Evolutionary conservation across 352 stramenopile species (phyloP), one percentile per base, ranked within the genome.

Genomic region (Thraustochytrium striatum): DNA sequence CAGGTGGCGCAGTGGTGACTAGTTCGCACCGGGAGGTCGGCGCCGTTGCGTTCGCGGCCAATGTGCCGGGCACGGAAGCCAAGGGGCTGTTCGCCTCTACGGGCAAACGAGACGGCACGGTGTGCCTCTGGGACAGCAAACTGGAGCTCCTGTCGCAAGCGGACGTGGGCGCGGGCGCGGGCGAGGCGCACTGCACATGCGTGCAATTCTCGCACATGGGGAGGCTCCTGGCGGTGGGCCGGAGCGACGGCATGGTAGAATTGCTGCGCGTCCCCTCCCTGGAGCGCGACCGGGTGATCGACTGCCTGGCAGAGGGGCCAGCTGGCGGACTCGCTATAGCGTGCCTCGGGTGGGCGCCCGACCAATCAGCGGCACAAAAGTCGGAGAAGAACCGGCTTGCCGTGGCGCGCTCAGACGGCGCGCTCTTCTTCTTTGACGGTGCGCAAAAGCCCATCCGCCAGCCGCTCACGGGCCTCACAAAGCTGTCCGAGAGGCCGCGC

Each of bases 341-440:
- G 25, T 75, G 44, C 35, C 41, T 75, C 5, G 52, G 30, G 0
- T 75, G 43, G 43, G 44, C 32, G 30, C 65, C 65, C 8, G 25
- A 55, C 16, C 65, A 43, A 8, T 9, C 11, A 61, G 33, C 39
- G 41, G n/a, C n/a, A n/a, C n/a, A n/a, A n/a, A n/a, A 38, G 3
- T 41, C 28, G 3, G 25, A 7, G 16, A 30, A 30, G 8, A 43
- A 21, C 44, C 65, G 65, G 11, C 50, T 75, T 3, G 65, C 36
- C 5, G 65, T 75, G 21, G 65, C 21, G 0, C 65, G 8, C 8
- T 39, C 33, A 9, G 65, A 75, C 50, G 44, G 65, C 25, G 36
- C 50, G 16, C 43, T 75, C 41, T 11, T 58, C 3, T 75, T 75
- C n/a, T 75, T 55, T 25, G 44, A 58, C 44, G 21, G 9, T 0